Percentiles rank a stretch among this genome's conserved stretches.
phyloP scores from a whole-genome alignment of 2,329 filamentous ascomycete species.

The Fusarium tricinctum region DNA sequence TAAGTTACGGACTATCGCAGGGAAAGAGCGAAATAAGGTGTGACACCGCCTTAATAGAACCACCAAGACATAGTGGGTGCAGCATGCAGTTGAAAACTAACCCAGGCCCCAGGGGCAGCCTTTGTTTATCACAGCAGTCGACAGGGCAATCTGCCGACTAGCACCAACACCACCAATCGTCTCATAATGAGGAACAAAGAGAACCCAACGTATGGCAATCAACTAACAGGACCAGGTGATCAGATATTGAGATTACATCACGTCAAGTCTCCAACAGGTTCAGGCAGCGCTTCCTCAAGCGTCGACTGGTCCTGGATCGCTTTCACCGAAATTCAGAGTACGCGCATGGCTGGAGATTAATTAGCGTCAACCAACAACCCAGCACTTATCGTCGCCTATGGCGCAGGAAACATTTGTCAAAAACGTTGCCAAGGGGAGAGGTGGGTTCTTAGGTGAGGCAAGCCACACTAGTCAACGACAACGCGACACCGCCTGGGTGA shows the following conservation, averaged over 20 bases:
- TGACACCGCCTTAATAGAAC: conserved; percentile 27
- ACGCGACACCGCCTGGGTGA: conserved; percentile 41
- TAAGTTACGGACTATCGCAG: conserved; percentile 37
- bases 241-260: conserved; percentile 42
- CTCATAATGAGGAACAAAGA: conserved; percentile 33
- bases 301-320: conserved; percentile 39
- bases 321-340: conserved; percentile 47
- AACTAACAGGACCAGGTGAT: conserved; percentile 36
- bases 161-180: conserved; percentile 25
- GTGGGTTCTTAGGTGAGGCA: conserved; percentile 48
- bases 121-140: conserved; percentile 22
- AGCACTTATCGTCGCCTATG: conserved; percentile 28
- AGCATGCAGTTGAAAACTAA: conserved; percentile 6
- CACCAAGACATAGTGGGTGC: conserved; percentile 8
- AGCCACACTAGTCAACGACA: conserved; percentile 44
- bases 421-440: conserved; percentile 38
- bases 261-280: conserved; percentile 29
- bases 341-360: conserved; percentile 46
- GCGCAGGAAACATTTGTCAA: conserved; percentile 34
- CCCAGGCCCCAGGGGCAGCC: conserved; percentile 16
- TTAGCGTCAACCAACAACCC: conserved; percentile 38
- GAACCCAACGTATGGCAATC: conserved; percentile 4
- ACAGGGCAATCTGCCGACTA: conserved; percentile 34
- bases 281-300: conserved; percentile 31
- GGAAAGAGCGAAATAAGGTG: conserved; percentile 30